These are phyloP conservation scores for Flammula alnicola DNA, from an alignment of 1,284 basidiomycete species.

Conservation along the genomic window DNA sequence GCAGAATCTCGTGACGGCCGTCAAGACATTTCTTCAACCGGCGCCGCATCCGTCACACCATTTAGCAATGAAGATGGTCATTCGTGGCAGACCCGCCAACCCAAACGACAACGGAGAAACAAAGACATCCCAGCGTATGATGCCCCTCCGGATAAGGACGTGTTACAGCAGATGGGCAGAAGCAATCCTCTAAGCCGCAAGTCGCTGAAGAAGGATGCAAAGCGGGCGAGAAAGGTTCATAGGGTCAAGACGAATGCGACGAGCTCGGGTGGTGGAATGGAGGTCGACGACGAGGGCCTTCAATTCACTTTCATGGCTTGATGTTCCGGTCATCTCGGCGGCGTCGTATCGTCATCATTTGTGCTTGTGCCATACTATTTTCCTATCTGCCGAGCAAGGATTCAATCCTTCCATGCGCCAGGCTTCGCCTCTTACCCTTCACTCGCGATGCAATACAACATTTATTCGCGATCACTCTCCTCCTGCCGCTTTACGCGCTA, in stretches of 20 bases:
- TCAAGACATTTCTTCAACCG: constrained; percentile 18
- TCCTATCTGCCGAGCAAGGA: too few species aligned
- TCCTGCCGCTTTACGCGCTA: too few species aligned
- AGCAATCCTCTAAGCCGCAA: constrained; percentile 62
- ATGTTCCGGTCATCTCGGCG: constrained; percentile 1
- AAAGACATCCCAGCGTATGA: constrained; percentile 57
- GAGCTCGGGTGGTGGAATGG: constrained; percentile 35
- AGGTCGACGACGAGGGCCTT: constrained; percentile 47
- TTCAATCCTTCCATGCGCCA: too few species aligned
- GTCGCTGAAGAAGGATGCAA: constrained; percentile 63
- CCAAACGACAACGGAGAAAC: constrained; percentile 62
- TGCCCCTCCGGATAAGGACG: constrained; percentile 46
- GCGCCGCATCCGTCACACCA: constrained; percentile 4
- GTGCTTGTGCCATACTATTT: neutral
- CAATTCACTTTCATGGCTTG: constrained; percentile 53
- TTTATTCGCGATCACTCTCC: too few species aligned
- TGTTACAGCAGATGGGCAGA: constrained; percentile 46
- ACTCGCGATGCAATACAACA: too few species aligned
- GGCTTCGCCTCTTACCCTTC: too few species aligned
- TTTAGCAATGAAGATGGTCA: constrained; percentile 11
- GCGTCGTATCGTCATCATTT: neutral
- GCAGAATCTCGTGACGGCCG: constrained; percentile 33
- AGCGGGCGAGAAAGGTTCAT: constrained; percentile 55
- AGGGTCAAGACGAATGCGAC: constrained; percentile 25
- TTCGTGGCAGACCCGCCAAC: constrained; percentile 43